phyloP scores from a whole-genome alignment of 2,329 filamentous ascomycete species.

The Calonectria multiphialidica region DNA sequence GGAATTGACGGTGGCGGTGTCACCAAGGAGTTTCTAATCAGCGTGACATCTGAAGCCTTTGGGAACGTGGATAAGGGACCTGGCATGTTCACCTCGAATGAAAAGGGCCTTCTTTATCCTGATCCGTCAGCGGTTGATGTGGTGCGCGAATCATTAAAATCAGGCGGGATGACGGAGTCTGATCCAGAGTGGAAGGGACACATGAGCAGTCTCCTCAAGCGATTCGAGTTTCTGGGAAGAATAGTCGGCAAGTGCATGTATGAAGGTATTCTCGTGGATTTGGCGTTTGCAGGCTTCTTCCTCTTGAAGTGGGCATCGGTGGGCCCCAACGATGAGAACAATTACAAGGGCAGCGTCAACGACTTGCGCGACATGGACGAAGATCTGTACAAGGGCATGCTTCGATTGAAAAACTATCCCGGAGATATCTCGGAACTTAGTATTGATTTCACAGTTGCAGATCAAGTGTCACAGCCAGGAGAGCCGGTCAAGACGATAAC shows the following conservation, averaged over 20 bases:
- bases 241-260: constrained; percentile 97
- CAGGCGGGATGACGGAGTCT: constrained; percentile 63
- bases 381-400: constrained; percentile 87
- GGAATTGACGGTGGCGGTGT: constrained; percentile 98
- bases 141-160: constrained; percentile 68
- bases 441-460: constrained; percentile 90
- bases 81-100: constrained; percentile 84
- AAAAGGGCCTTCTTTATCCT: constrained; percentile 88
- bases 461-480: constrained; percentile 66
- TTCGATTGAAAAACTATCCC: constrained; percentile 85
- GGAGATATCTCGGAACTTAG: constrained; percentile 79
- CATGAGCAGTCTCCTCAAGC: constrained; percentile 73
- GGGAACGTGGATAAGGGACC: constrained; percentile 57
- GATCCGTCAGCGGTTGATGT: constrained; percentile 85
- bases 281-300: constrained; percentile 95
- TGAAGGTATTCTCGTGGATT: constrained; percentile 94
- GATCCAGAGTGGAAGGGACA: constrained; percentile 68
- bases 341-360: constrained; percentile 93
- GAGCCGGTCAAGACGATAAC: constrained; percentile 72
- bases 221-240: constrained; percentile 92
- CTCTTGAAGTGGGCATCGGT: constrained; percentile 93
- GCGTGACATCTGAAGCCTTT: constrained; percentile 88
- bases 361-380: constrained; percentile 94
- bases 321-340: constrained; percentile 71
- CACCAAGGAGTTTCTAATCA: constrained; percentile 96